These are phyloP conservation scores for Pleurotus sapidus DNA, from an alignment of 768 basidiomycete genomes.

Conservation along the genomic window DNA sequence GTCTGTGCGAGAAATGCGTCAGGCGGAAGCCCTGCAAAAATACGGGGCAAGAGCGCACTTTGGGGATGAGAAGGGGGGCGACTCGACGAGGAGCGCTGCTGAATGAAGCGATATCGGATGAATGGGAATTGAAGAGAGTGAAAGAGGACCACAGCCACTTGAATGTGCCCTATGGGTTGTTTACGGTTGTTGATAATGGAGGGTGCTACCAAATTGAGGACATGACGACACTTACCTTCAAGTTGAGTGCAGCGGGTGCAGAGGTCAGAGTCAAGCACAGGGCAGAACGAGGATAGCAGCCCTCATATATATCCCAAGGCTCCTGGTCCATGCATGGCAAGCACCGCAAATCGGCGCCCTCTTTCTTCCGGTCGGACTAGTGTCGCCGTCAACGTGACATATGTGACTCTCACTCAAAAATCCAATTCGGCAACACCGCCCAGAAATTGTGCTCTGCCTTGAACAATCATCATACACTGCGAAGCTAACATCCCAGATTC, in stretches of 20 bases:
- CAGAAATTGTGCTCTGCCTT: not conserved
- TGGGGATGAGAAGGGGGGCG: not conserved
- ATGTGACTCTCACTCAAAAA: not conserved
- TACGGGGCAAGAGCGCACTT: not conserved
- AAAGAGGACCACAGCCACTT: conserved; percentile 8
- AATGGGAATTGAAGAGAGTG: not conserved
- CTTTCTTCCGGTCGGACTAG: conserved; percentile 6
- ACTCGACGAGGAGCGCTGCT: not conserved
- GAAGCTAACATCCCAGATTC: too few species aligned
- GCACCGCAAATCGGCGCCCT: not conserved
- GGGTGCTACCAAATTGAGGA: not conserved
- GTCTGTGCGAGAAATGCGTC: not conserved
- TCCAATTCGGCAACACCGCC: not conserved
- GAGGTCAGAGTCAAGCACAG: not conserved
- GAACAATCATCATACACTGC: not conserved
- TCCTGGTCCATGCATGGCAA: not conserved
- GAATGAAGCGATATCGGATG: not conserved
- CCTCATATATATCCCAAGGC: not conserved
- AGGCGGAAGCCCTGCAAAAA: not conserved
- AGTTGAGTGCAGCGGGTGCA: not conserved
- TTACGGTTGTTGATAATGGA: conserved; percentile 1
- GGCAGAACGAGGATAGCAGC: not conserved
- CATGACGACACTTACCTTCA: conserved; percentile 5
- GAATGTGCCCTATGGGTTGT: not conserved
- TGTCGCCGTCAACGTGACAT: conserved; percentile 6